Conservation (phyloP, 2,329 filamentous ascomycete species). For the Neonectria neomacrospora region DNA sequence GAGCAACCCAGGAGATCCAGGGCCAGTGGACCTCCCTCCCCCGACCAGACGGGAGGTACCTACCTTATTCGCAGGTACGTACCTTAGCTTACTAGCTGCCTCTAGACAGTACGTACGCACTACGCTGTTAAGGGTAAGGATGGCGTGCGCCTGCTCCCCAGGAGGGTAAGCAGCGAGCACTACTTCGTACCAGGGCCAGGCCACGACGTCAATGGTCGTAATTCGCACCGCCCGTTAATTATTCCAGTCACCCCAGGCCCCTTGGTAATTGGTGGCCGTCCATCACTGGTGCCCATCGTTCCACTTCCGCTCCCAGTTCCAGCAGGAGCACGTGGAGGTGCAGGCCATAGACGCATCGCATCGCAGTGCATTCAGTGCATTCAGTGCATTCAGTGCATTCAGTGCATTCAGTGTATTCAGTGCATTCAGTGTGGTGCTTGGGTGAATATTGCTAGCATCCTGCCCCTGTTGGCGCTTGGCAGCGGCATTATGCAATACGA, state of each 20-base stretch:
- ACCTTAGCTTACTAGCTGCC: constrained; percentile 13
- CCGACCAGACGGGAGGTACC: constrained; percentile 33
- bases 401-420: not conserved
- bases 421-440: too few species aligned
- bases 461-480: not conserved
- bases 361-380: not conserved
- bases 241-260: constrained; percentile 7
- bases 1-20: constrained; percentile 28
- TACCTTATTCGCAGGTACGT: constrained; percentile 22
- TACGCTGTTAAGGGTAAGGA: constrained; percentile 10
- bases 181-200: constrained; percentile 4
- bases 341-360: not conserved
- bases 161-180: constrained; percentile 7
- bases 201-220: constrained; percentile 9
- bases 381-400: not conserved
- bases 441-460: too few species aligned
- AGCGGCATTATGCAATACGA: not conserved
- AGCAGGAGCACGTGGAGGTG: not conserved
- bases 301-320: not conserved
- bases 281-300: not conserved
- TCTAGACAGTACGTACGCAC: not conserved
- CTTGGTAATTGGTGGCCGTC: not conserved
- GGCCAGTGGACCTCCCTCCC: not conserved
- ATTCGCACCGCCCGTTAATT: constrained; percentile 16
- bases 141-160: not conserved